phyloP scores from a whole-genome alignment of 805 yeast species.

The Wickerhamomyces sydowiorum region DNA sequence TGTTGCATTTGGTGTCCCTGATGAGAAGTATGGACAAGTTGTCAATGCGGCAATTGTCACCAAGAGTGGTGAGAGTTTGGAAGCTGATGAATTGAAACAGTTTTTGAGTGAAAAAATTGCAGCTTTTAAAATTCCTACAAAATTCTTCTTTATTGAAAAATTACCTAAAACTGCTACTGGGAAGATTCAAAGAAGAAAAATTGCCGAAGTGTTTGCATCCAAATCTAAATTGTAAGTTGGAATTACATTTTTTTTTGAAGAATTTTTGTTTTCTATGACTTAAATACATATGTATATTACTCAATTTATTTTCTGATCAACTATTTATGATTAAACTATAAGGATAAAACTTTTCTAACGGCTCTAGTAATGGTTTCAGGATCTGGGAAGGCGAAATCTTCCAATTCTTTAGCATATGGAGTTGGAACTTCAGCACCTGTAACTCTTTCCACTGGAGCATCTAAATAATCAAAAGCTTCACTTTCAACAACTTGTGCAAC shows the following conservation, averaged over 20 bases:
- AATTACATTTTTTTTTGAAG: not conserved
- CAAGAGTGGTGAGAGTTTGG: slow-evolving; percentile 31
- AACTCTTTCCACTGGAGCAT: slow-evolving; percentile 97
- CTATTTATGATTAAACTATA: no score
- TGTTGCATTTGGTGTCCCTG: slow-evolving; percentile 64
- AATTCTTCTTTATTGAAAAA: slow-evolving; percentile 49
- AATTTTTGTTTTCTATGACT: not conserved
- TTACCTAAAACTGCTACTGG: slow-evolving; percentile 79
- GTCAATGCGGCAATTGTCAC: slow-evolving; percentile 68
- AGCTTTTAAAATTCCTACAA: slow-evolving; percentile 54
- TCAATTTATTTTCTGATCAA: not conserved
- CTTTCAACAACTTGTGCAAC: slow-evolving; percentile 97
- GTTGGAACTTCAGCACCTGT: slow-evolving; percentile 99
- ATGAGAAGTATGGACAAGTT: slow-evolving; percentile 63
- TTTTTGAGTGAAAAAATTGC: slow-evolving; percentile 44
- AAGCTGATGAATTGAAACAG: slow-evolving; percentile 38
- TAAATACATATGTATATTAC: not conserved
- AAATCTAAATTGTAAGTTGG: slow-evolving; percentile 23
- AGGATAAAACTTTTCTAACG: slow-evolving; percentile 69
- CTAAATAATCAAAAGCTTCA: slow-evolving; percentile 96
- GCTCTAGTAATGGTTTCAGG: slow-evolving; percentile 85
- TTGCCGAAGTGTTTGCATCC: slow-evolving; percentile 45
- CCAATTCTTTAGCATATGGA: slow-evolving; percentile 93
- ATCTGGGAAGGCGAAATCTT: slow-evolving; percentile 99
- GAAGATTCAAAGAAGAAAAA: slow-evolving; percentile 63